A percentile compares a stretch with the other conserved stretches of the same genome.
Evolutionary conservation across 257 asterid species (phyloP).

Genomic region (Solanum ossicruentum): DNA sequence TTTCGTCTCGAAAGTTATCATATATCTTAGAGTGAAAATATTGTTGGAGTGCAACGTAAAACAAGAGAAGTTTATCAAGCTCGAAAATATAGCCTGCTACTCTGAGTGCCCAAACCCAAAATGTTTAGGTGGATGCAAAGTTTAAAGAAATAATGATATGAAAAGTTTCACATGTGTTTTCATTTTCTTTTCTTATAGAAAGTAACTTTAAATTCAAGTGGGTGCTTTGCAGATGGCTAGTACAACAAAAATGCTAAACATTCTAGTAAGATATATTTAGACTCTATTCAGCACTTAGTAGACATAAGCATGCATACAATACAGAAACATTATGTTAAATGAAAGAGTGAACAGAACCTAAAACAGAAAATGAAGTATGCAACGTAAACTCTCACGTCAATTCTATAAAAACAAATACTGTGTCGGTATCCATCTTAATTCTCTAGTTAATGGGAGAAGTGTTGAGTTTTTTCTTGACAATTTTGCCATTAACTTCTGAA

Average conservation of each 20-base stretch:
- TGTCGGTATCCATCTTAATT: not conserved
- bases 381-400: not conserved
- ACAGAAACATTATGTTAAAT: not conserved
- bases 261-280: not conserved
- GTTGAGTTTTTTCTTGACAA: not conserved
- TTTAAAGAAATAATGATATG: not conserved
- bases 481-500: slow-evolving; percentile 9
- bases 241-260: not conserved
- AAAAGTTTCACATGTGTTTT: not conserved
- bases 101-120: not conserved
- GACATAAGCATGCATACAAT: not conserved
- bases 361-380: not conserved
- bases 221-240: not conserved
- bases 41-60: not conserved
- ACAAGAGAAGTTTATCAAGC: not conserved
- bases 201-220: too few species aligned
- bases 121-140: not conserved
- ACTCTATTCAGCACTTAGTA: not conserved
- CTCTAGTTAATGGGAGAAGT: not conserved
- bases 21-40: too few species aligned
- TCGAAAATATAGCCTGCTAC: not conserved
- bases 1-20: too few species aligned
- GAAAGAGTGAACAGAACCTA: not conserved
- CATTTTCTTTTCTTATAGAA: too few species aligned
- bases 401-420: not conserved